Base-by-base conservation (phyloP, 331 rosid species). In the Malus hybrid region DNA sequence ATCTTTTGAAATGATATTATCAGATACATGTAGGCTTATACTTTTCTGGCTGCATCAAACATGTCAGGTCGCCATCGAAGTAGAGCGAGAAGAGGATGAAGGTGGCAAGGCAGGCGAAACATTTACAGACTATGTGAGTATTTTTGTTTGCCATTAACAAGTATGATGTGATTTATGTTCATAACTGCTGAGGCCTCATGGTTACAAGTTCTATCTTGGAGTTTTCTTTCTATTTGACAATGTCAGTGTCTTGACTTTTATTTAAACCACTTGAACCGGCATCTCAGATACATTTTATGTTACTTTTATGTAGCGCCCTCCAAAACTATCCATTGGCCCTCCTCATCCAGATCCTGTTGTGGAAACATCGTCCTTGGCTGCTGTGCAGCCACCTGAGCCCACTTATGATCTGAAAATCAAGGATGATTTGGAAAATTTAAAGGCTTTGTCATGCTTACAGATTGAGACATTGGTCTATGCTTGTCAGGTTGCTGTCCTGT, bases 311-410 rank as follows among this genome's bases (percentile, higher is more conserved):
- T 91, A 95, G 97, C 90, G 96, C 39, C 99, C 99, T 29, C 97
- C 97, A 33, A 95, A 92, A 81, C 82, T 92, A 77, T 92, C 98
- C 28, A 92, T 92, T 67, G 97, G 99, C 71, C 88, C 96, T 60
- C 89, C 86, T 39, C 98, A 92, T 81, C 97, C 99, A 34, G 99
- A 95, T 82, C 97, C 97, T 24, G 86, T 92, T 72, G 97, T 92
- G 83, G 99, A 95, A 88, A 95, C 97, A 64, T 95, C 99, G 28
- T 90, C 99, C 60, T 81, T 95, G 87, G 80, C 99, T 70, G 99
- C 98, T 14, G 96, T 95, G 83, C 98, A 95, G 88, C 98, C 98
- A 58, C 99, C 98, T 19, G 99, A 92, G 83, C 99, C 99, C 29
- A 88, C 96, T 56, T 95, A 95, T 68, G 83, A 89, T 79, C 92